Base-by-base conservation (phyloP, 169 alveolate species). In the Miamiensis avidus region DNA sequence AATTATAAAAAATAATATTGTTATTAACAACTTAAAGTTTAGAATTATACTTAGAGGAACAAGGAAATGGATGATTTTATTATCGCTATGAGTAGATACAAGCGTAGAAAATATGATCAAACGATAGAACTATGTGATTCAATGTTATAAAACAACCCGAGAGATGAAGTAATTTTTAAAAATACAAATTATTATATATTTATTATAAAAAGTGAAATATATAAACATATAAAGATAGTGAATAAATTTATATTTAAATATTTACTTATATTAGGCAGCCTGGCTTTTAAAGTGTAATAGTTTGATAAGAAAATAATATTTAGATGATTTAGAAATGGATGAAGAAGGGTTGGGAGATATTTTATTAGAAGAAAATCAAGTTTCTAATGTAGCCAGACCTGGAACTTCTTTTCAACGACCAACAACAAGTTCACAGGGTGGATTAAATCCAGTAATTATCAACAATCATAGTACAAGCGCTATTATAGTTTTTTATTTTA, bases 241-340 rank as follows among this genome's bases (percentile, higher is more conserved):
- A 11, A 11, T 11, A 27, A 28, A 15, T 29, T 33, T 30, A 30
- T 29, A 64, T 31, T 11, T 11, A 4, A 11, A 49, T 49, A 49
- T 49, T 49, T 49, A 4, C 69, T 65, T 29, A 77, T 75, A 81
- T 79, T 88, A 94, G 89, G 95, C 98, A 26, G 94, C 97, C 28
- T 95, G 97, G 97, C 88, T 96, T 30, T 87, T 96, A 82, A 96
- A 96, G 88, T 93, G 96, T 74, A 94, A 95, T 73, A 95, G 96
- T 65, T 81, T 96, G 31, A 91, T 95, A 29, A 87, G 90, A 86
- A 94, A 94, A 83, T 84, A 89, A 76, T 96, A 92, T 88, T 90
- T 96, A 28, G 98, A 96, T 89, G 97, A 96, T 82, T 82, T 96
- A 69, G 98, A 96, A 88, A 90, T 93, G 0, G 98, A 96, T 87